Evolutionary conservation across 495 filamentous ascomycete genomes (phyloP).

Genomic region (Aspergillus incahuasiensis): DNA sequence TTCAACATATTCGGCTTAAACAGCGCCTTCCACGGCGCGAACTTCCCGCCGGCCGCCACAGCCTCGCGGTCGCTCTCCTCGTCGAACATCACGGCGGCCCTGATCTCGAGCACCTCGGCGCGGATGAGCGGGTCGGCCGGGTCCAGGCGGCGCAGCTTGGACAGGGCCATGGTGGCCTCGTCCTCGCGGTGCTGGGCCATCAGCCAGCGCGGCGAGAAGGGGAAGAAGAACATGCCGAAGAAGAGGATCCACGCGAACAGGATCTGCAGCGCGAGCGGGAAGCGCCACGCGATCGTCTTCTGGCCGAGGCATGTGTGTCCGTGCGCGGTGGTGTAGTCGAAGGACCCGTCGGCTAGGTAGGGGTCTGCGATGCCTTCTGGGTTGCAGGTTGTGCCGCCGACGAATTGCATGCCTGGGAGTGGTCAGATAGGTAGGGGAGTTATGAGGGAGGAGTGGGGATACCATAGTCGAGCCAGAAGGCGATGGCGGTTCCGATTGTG

Average conservation of each 20-base stretch:
- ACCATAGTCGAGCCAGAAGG: constrained; percentile 60
- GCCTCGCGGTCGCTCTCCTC: constrained; percentile 48
- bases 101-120: constrained; percentile 65
- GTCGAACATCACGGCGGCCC: constrained; percentile 49
- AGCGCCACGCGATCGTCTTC: constrained; percentile 39
- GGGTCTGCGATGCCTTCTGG: constrained; percentile 35
- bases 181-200: constrained; percentile 76
- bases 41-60: constrained; percentile 41
- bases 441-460: background rate
- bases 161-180: constrained; percentile 36
- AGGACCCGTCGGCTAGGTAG: constrained; percentile 24
- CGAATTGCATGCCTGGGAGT: constrained; percentile 40
- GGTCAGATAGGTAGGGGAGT: constrained; percentile 15
- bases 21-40: constrained; percentile 54
- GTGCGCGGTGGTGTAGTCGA: constrained; percentile 46
- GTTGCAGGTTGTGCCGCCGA: constrained; percentile 55
- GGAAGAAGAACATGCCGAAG: constrained; percentile 68
- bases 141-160: constrained; percentile 53
- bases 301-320: constrained; percentile 58
- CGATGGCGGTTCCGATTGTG: constrained; percentile 58
- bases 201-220: constrained; percentile 72
- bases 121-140: constrained; percentile 56
- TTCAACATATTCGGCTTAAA: constrained; percentile 55
- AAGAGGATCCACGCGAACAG: constrained; percentile 59
- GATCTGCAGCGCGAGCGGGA: constrained; percentile 42